phyloP scores from a whole-genome alignment of 1,284 basidiomycete species.

The Macrocystidia cucumis region DNA sequence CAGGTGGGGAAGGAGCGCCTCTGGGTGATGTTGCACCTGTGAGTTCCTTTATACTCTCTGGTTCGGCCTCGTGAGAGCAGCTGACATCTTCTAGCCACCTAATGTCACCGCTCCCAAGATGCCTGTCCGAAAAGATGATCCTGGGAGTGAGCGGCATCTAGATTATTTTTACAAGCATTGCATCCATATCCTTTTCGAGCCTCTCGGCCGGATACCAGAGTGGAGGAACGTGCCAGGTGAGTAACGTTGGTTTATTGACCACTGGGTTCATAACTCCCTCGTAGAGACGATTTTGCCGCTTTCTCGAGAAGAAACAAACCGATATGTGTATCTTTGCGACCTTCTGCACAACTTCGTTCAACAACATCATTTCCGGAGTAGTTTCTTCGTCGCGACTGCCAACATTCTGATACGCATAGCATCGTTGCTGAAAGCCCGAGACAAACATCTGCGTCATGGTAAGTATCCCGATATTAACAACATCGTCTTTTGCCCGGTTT shows the following conservation, averaged over 20 bases:
- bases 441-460: constrained; percentile 92
- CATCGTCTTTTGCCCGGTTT: constrained; percentile 1
- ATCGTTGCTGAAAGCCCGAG: constrained; percentile 73
- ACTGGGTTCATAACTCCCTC: constrained; percentile 1
- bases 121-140: constrained; percentile 66
- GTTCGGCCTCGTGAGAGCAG: constrained; percentile 11
- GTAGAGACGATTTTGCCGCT: constrained; percentile 47
- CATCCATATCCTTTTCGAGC: constrained; percentile 69
- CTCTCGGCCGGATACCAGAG: constrained; percentile 73
- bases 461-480: constrained; percentile 17
- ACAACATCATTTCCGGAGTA: constrained; percentile 86
- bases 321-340: constrained; percentile 83
- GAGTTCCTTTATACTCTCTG: constrained; percentile 4
- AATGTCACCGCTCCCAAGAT: constrained; percentile 28
- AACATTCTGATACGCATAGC: constrained; percentile 69
- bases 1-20: constrained; percentile 30
- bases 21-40: constrained; percentile 20
- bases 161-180: constrained; percentile 89
- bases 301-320: constrained; percentile 66
- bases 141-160: constrained; percentile 82
- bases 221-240: constrained; percentile 57
- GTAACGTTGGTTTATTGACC: constrained; percentile 12
- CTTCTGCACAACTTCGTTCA: constrained; percentile 83
- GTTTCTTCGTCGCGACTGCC: constrained; percentile 84
- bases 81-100: constrained; percentile 10